phyloP scores from a whole-genome alignment of 2,329 filamentous ascomycete species.

The Epichloe baconii region DNA sequence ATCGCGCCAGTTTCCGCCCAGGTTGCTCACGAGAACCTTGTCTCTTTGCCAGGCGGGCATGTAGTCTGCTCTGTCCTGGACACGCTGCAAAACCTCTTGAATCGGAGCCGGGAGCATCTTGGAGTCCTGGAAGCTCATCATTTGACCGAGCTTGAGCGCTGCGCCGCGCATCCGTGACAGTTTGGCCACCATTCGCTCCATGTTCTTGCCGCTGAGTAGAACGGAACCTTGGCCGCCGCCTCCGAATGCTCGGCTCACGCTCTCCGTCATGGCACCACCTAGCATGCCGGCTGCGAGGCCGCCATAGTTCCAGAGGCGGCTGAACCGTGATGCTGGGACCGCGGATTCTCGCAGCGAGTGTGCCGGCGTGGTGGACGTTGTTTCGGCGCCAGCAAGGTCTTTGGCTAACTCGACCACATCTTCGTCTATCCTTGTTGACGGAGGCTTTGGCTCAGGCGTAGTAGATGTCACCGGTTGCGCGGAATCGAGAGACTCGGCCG shows the following conservation, averaged over 20 bases:
- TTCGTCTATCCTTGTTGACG: slow-evolving; percentile 2
- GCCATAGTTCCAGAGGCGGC: slow-evolving; percentile 87
- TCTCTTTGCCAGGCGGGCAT: slow-evolving; percentile 94
- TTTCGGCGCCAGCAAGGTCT: slow-evolving; percentile 11
- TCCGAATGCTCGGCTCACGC: slow-evolving; percentile 67
- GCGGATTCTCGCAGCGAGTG: slow-evolving; percentile 78
- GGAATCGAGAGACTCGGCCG: not conserved
- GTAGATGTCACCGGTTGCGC: not conserved
- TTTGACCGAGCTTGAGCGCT: slow-evolving; percentile 91
- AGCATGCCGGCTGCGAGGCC: slow-evolving; percentile 92
- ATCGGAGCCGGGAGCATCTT: slow-evolving; percentile 86
- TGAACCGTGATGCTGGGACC: slow-evolving; percentile 77
- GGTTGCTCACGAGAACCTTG: slow-evolving; percentile 63
- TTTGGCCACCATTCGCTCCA: slow-evolving; percentile 85
- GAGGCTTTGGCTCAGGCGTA: not conserved
- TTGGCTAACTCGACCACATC: slow-evolving; percentile 12
- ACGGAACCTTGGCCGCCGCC: slow-evolving; percentile 57
- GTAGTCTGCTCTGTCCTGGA: slow-evolving; percentile 94
- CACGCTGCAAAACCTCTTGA: slow-evolving; percentile 79
- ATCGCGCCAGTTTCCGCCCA: slow-evolving; percentile 74
- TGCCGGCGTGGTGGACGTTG: slow-evolving; percentile 11
- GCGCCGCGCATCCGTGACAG: slow-evolving; percentile 93
- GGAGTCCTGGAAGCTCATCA: slow-evolving; percentile 96
- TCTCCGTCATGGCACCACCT: slow-evolving; percentile 78
- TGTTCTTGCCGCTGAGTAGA: slow-evolving; percentile 77